Evolutionary conservation across 2,329 filamentous ascomycete species (phyloP), one percentile per base, ranked within the genome.

Genomic region (Colletotrichum paranaense): DNA sequence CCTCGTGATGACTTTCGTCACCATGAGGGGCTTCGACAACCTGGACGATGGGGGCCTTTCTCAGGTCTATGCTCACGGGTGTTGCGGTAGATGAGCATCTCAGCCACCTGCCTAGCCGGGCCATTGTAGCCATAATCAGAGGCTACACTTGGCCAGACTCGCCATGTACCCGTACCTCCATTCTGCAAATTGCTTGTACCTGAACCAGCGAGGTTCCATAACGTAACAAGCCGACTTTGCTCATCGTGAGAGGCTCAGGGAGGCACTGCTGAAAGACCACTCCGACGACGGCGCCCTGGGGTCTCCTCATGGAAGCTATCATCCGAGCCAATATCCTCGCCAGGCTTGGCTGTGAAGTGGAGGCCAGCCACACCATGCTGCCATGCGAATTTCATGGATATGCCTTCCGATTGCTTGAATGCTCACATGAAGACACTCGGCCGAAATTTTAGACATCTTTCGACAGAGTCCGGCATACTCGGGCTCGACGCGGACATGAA

Each of bases 281-380:
- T n/a, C 35, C 68, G 57, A 62, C 68, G 64, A 62, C 28, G n/a
- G 16, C 52, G 57, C 59, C 65, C 58, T 26, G 38, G 62, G 9
- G 53, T 53, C 49, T 49, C 28, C 19, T 24, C 3, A 26, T 28
- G 66, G 32, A 16, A 24, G 19, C 22, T 11, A 38, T 46, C 62
- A 72, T 38, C 65, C 14, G 65, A 55, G 66, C 53, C 69, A 68
- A 42, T 32, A 63, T 53, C 65, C 26, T 38, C 16, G 69, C 69
- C 65, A 72, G 63, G 69, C 52, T 14, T 24, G 42, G 14, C 55
- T 19, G 32, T 19, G 30, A 38, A 30, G 28, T 35, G 26, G 64
- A 28, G 14, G 28, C 49, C 52, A 56, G 24, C 52, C 62, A 52
- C 24, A 57, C 38, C 58, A 53, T 26, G 58, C 57, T 30, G 59